Conservation (phyloP, 345 rosid genomes). For the Draba incana region DNA sequence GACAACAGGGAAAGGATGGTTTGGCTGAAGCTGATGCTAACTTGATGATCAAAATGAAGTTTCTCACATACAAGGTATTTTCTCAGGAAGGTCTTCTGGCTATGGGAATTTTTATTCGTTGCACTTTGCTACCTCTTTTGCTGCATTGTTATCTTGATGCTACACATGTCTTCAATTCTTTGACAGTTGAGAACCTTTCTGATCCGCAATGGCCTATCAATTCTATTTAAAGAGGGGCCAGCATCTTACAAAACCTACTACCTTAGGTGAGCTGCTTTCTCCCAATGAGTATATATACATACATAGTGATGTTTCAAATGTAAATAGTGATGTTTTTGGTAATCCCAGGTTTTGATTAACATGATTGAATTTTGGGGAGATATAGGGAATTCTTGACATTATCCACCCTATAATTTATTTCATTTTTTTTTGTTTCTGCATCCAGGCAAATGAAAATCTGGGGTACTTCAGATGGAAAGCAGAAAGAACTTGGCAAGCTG, state of each 20-base stretch:
- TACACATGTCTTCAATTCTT: conserved; percentile 22
- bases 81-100: conserved; percentile 3
- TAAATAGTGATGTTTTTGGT: conserved; percentile 18
- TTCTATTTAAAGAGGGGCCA: conserved; percentile 87
- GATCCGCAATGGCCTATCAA: conserved; percentile 89
- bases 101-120: conserved; percentile 16
- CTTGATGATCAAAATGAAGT: conserved; percentile 91
- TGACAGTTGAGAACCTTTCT: conserved; percentile 88
- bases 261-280: conserved; percentile 53
- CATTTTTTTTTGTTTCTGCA: conserved; percentile 16
- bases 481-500: conserved; percentile 81
- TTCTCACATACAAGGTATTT: conserved; percentile 89
- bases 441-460: conserved; percentile 90
- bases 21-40: conserved; percentile 90
- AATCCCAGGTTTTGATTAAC: conserved; percentile 11
- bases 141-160: conserved; percentile 22
- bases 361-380: conserved; percentile 20
- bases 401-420: conserved; percentile 1
- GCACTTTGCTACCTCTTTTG: conserved; percentile 25
- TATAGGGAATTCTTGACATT: conserved; percentile 4
- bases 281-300: conserved; percentile 12
- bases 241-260: conserved; percentile 80
- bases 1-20: conserved; percentile 45
- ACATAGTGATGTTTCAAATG: conserved; percentile 13
- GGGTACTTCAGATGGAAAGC: conserved; percentile 86